Evolutionary conservation across 148 eudicot species (phyloP), one percentile per base, ranked within the genome.

Genomic region (Camellia lanceoleosa): DNA sequence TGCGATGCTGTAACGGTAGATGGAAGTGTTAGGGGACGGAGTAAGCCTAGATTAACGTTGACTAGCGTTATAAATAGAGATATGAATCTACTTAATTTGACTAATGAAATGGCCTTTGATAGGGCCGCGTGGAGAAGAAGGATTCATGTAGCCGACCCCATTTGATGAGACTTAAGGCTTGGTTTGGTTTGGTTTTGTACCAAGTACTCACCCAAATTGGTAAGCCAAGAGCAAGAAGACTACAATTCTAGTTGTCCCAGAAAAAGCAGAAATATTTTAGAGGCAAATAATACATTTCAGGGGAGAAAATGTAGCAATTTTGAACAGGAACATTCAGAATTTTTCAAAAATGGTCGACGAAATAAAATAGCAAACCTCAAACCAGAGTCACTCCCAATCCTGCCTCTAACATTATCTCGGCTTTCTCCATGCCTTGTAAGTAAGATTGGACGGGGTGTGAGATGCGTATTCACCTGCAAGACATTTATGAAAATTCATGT

Each of bases 381-480:
- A 81, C 84, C 82, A 84, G 95, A 89, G 85, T 93, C 97, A 46
- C 98, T 98, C 38, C 99, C 98, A 82, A 93, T 90, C 87, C 98
- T 88, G 85, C 90, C 92, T 92, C 97, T 88, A 81, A 96, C 98
- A 83, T 96, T 96, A 84, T 92, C 89, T 51, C 81, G 86, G 85
- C 98, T 96, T 93, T 96, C 95, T 79, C 98, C 98, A 86, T 95
- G 98, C 88, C 98, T 89, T n/a, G 98, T 93, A 42, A 93, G 95
- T 80, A 96, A 86, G 87, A 96, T 93, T 68, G 99, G 99, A 71
- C 97, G 95, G 5, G 99, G 98, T 5, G 92, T 93, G 82, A 96
- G 89, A 87, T 93, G 97, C 52, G 94, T 90, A 86, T 96, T 95
- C 73, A 95, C 99, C 99, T 95, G 88, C 81, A 82, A 75, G 67